phyloP scores from a whole-genome alignment of 2,329 filamentous ascomycete genomes.

The Dichotomopilus funicola region DNA sequence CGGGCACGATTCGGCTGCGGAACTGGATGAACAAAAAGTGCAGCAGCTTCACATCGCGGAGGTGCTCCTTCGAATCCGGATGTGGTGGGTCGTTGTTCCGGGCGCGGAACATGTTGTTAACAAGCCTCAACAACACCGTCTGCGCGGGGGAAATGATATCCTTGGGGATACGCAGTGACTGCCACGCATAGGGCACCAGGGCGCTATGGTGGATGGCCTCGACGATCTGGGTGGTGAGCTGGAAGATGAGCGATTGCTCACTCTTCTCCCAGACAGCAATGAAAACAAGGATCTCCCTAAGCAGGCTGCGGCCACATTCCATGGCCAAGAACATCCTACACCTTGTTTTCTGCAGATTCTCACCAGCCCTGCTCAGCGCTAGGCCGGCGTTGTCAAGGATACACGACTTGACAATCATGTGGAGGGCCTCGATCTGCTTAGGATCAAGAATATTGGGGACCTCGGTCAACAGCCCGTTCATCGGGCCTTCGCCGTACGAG shows the following conservation, averaged over 20 bases:
- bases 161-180: slow-evolving; percentile 83
- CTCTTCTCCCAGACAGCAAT: slow-evolving; percentile 96
- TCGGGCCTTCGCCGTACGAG: slow-evolving; percentile 70
- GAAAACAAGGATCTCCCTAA: slow-evolving; percentile 88
- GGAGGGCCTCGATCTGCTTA: slow-evolving; percentile 89
- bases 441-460: slow-evolving; percentile 91
- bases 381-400: slow-evolving; percentile 78
- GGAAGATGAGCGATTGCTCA: slow-evolving; percentile 90
- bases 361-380: slow-evolving; percentile 57
- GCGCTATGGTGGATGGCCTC: slow-evolving; percentile 86
- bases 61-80: slow-evolving; percentile 46
- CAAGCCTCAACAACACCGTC: slow-evolving; percentile 82
- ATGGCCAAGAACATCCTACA: slow-evolving; percentile 86
- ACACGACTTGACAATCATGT: slow-evolving; percentile 95
- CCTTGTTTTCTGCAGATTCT: slow-evolving; percentile 83
- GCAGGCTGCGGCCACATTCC: slow-evolving; percentile 81
- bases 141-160: slow-evolving; percentile 95
- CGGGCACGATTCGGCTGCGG: slow-evolving; percentile 83
- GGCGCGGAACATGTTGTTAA: slow-evolving; percentile 78
- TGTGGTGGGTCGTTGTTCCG: slow-evolving; percentile 37
- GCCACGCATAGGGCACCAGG: slow-evolving; percentile 85
- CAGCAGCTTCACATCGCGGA: slow-evolving; percentile 56
- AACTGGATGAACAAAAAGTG: slow-evolving; percentile 93
- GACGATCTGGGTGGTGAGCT: slow-evolving; percentile 93
- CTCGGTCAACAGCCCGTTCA: slow-evolving; percentile 81